Conservation (phyloP, 2,329 filamentous ascomycete genomes). For the Penicillium nordicum region DNA sequence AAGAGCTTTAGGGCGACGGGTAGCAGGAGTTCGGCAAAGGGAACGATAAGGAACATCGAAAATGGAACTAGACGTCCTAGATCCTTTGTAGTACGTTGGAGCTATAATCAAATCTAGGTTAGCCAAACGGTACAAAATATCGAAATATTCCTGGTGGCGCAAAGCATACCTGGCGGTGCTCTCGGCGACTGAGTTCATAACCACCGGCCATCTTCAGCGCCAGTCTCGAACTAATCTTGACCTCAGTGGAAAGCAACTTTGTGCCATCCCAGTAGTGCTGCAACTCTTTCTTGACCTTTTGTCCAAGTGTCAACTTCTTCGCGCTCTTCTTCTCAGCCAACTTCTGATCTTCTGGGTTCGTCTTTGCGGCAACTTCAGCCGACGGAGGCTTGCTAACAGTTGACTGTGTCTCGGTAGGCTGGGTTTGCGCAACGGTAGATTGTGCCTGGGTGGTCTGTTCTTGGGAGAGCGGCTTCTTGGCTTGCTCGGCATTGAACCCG, state of each 20-base stretch:
- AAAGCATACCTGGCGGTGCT: slow-evolving; percentile 70
- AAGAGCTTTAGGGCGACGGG: slow-evolving; percentile 91
- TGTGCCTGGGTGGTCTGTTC: slow-evolving; percentile 41
- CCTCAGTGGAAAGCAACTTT: slow-evolving; percentile 86
- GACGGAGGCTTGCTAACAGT: slow-evolving; percentile 51
- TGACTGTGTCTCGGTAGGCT: slow-evolving; percentile 8
- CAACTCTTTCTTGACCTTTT: slow-evolving; percentile 92
- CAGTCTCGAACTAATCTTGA: slow-evolving; percentile 85
- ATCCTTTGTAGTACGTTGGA: slow-evolving; percentile 90
- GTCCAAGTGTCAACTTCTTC: slow-evolving; percentile 82
- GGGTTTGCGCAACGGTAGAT: slow-evolving; percentile 1
- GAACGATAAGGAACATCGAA: slow-evolving; percentile 94
- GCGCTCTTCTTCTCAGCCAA: slow-evolving; percentile 66
- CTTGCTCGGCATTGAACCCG: slow-evolving; percentile 85
- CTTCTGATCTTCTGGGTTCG: slow-evolving; percentile 51
- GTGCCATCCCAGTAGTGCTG: slow-evolving; percentile 98
- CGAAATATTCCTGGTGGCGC: neutral
- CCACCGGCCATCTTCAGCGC: slow-evolving; percentile 97
- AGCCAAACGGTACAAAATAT: slow-evolving; percentile 7
- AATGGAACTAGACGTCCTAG: slow-evolving; percentile 90
- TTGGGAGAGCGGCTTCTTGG: slow-evolving; percentile 75
- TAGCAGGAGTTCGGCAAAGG: slow-evolving; percentile 88
- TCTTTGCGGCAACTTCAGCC: slow-evolving; percentile 61
- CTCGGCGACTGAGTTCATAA: slow-evolving; percentile 91
- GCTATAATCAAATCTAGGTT: slow-evolving; percentile 37